These are phyloP conservation scores for Phytopythium vexans DNA, from an alignment of 352 stramenopile species.

Conservation along the genomic window DNA sequence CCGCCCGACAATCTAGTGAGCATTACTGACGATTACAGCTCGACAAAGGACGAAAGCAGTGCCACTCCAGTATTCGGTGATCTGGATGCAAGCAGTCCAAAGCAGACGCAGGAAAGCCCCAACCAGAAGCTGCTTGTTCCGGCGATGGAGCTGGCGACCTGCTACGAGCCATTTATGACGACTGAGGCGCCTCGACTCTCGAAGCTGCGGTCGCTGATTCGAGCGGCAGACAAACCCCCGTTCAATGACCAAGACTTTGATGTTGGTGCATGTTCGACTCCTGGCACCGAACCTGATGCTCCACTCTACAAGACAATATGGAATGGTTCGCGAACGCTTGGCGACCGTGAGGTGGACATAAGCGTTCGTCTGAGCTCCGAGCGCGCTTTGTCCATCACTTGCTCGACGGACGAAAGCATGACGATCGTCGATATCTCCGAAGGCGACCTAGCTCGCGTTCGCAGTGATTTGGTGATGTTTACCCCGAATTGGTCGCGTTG, in stretches of 20 bases:
- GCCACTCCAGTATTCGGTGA: too few relatives aligned
- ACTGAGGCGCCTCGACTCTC: slow-evolving; percentile 5
- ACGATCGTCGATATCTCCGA: too few relatives aligned
- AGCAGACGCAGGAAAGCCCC: not conserved
- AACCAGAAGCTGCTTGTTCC: not conserved
- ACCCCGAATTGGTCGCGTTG: too few relatives aligned
- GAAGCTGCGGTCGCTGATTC: not conserved
- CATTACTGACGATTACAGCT: too few relatives aligned
- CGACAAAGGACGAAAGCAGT: too few relatives aligned
- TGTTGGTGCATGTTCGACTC: too few relatives aligned
- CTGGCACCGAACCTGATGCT: too few relatives aligned
- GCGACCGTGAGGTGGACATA: slow-evolving; percentile 10
- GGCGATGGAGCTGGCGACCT: slow-evolving; percentile 5
- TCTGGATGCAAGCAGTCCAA: too few relatives aligned
- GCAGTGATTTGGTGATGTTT: too few relatives aligned
- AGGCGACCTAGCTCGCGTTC: too few relatives aligned
- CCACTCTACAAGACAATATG: slow-evolving; percentile 41
- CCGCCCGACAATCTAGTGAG: too few relatives aligned
- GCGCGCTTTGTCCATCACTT: slow-evolving; percentile 24
- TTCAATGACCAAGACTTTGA: too few relatives aligned
- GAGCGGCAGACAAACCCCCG: not conserved
- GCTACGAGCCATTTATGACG: slow-evolving; percentile 21
- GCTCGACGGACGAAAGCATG: not conserved
- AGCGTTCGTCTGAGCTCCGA: slow-evolving; percentile 38
- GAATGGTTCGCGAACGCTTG: slow-evolving; percentile 29